These are phyloP conservation scores for Bipolaris victoriae DNA, from an alignment of 2,329 filamentous ascomycete genomes.

Conservation along the genomic window DNA sequence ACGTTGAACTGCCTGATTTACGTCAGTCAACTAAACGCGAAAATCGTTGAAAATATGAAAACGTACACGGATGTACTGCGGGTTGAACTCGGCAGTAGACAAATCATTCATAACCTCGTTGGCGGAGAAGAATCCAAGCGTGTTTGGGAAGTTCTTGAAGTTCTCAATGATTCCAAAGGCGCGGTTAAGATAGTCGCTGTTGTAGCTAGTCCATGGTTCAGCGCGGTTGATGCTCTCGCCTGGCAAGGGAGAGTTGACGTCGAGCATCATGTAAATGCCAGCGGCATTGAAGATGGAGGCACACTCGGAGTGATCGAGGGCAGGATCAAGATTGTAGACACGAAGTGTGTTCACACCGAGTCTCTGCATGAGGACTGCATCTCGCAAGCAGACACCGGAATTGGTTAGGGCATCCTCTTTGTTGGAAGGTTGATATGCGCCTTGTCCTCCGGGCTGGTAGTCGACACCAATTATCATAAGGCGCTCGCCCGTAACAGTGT, in stretches of 20 bases:
- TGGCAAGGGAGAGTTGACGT: slow-evolving; percentile 67
- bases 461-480: slow-evolving; percentile 68
- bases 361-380: slow-evolving; percentile 68
- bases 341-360: slow-evolving; percentile 69
- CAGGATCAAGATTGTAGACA: slow-evolving; percentile 67
- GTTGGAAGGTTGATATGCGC: slow-evolving; percentile 59
- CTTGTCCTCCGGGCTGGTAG: slow-evolving; percentile 67
- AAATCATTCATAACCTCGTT: slow-evolving; percentile 73
- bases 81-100: slow-evolving; percentile 57
- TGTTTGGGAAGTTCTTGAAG: slow-evolving; percentile 71
- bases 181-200: slow-evolving; percentile 60
- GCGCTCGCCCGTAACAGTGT: slow-evolving; percentile 62
- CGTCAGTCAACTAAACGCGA: neutral
- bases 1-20: slow-evolving; percentile 62
- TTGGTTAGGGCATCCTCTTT: slow-evolving; percentile 63
- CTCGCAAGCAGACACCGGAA: slow-evolving; percentile 63
- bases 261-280: slow-evolving; percentile 70
- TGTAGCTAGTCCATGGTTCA: slow-evolving; percentile 63
- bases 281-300: slow-evolving; percentile 69
- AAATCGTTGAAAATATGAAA: neutral
- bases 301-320: slow-evolving; percentile 66
- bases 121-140: slow-evolving; percentile 69
- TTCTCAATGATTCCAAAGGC: slow-evolving; percentile 69
- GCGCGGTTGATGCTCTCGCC: slow-evolving; percentile 63
- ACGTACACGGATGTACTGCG: slow-evolving; percentile 62